Evolutionary conservation across 2,329 filamentous ascomycete species (phyloP).

Genomic region (Thelonectria olida): DNA sequence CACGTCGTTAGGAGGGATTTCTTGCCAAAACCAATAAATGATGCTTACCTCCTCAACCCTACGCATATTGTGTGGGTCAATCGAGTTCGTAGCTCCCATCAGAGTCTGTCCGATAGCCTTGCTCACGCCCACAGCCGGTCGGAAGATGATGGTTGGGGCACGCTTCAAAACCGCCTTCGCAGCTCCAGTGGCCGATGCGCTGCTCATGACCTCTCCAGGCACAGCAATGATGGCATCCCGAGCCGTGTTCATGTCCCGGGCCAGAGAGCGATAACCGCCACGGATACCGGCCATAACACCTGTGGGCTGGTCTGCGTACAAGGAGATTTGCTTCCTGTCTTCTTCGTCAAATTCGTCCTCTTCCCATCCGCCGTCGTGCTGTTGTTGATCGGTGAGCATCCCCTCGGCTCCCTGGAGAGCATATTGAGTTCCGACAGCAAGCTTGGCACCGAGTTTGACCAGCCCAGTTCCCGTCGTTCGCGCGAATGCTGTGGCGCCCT

Average conservation of each 20-base stretch:
- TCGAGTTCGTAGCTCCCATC: slow-evolving; percentile 88
- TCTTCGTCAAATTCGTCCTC: slow-evolving; percentile 72
- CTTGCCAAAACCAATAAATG: not conserved
- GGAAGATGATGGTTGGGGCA: slow-evolving; percentile 91
- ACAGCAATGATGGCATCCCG: slow-evolving; percentile 94
- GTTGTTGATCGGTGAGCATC: slow-evolving; percentile 65
- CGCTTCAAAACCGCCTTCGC: slow-evolving; percentile 80
- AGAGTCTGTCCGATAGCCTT: slow-evolving; percentile 90
- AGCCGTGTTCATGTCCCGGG: slow-evolving; percentile 86
- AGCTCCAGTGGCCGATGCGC: slow-evolving; percentile 80
- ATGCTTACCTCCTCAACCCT: slow-evolving; percentile 89
- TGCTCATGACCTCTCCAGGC: slow-evolving; percentile 90
- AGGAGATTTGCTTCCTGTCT: slow-evolving; percentile 81
- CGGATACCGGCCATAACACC: slow-evolving; percentile 87
- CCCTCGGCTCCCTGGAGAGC: slow-evolving; percentile 89
- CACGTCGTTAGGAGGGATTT: slow-evolving; percentile 19
- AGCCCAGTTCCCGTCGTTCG: slow-evolving; percentile 93
- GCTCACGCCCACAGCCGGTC: slow-evolving; percentile 89
- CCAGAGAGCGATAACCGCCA: slow-evolving; percentile 82
- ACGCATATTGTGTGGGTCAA: slow-evolving; percentile 84
- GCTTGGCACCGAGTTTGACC: slow-evolving; percentile 92
- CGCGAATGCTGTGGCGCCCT: slow-evolving; percentile 89
- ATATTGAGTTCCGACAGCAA: slow-evolving; percentile 95
- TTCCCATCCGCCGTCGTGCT: slow-evolving; percentile 57
- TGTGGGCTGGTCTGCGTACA: slow-evolving; percentile 94